Base-by-base conservation (phyloP, 768 basidiomycete species). In the Phylloporus arenicola region DNA sequence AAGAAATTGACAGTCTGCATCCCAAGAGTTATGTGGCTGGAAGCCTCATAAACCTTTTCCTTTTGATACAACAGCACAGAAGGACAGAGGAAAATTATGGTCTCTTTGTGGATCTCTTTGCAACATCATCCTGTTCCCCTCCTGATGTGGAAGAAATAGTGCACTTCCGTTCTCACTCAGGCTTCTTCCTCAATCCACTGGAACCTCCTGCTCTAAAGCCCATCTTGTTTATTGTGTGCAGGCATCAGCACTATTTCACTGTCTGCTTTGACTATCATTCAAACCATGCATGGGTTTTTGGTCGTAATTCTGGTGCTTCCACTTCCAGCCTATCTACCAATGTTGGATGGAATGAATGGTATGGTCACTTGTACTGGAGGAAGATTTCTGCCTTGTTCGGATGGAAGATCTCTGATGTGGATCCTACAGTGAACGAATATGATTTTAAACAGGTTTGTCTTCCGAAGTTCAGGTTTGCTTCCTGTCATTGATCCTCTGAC, bases 1-100 rank as follows among this genome's bases (percentile, higher is more conserved):
- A 48, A 35, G 47, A 53, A 7, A 44, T 53, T 4, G 19, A 48
- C 8, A 53, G 47, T 41, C 52, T 53, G n/a, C 20, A 45, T 1
- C 52, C 47, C 2, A 31, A 29, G 25, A 44, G 3, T 4, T 49
- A 53, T 24, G 47, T 53, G 9, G 1, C 47, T 0, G 47, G 43
- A 44, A 53, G 52, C 33, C 45, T 53, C 2, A 49, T 53, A 2
- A 53, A 53, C 10, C 47, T 53, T 0, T 53, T 49, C 4, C 47
- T 53, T 29, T 16, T 53, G 47, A 48, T 2, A 0, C 38, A 49
- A 35, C 9, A 3, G 3, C 41, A 49, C 7, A 45, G 1, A 1
- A 27, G 1, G 7, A 22, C 29, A n/a, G 19, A 34, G 4, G 13
- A 52, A 12, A 9, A 24, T 3, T 12, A 5, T 12, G 49, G 52